phyloP scores from a whole-genome alignment of 2,329 filamentous ascomycete species.

The Trichoderma sp. region DNA sequence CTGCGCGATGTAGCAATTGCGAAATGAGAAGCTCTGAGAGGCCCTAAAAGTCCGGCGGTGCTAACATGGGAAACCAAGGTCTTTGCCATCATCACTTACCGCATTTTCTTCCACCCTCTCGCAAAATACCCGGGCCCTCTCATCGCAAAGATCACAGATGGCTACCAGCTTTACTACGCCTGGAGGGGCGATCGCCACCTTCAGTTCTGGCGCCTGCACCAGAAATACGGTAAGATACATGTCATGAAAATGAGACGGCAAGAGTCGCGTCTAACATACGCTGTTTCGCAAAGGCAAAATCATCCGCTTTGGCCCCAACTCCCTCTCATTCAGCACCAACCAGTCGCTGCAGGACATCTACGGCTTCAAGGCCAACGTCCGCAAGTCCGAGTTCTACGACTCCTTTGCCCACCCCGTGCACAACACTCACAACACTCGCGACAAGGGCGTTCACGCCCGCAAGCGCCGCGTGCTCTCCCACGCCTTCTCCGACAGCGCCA shows the following conservation, averaged over 20 bases:
- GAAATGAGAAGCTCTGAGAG: not conserved
- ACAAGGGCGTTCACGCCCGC: conserved; percentile 69
- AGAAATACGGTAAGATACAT: conserved; percentile 63
- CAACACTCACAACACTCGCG: conserved; percentile 74
- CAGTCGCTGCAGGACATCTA: conserved; percentile 69
- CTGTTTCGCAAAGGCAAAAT: conserved; percentile 51
- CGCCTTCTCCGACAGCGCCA: conserved; percentile 68
- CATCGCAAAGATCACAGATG: conserved; percentile 65
- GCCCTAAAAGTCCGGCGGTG: not conserved
- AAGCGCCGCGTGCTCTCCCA: conserved; percentile 74
- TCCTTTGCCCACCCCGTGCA: conserved; percentile 71
- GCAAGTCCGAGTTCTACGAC: conserved; percentile 74
- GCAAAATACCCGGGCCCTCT: conserved; percentile 68
- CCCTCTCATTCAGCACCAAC: conserved; percentile 75
- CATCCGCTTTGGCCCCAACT: conserved; percentile 80
- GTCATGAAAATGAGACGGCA: not conserved
- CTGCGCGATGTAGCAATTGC: not conserved
- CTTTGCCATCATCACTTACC: conserved; percentile 54
- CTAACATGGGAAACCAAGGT: conserved; percentile 37
- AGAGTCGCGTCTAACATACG: conserved; percentile 2
- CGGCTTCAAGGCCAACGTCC: conserved; percentile 64
- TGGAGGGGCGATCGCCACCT: conserved; percentile 76
- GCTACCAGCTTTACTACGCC: conserved; percentile 71
- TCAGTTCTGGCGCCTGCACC: conserved; percentile 71
- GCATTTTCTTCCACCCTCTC: conserved; percentile 66